Percentiles rank a stretch among this genome's conserved stretches.
Evolutionary conservation across 768 basidiomycete species (phyloP).

Genomic region (Suillus bovinus): DNA sequence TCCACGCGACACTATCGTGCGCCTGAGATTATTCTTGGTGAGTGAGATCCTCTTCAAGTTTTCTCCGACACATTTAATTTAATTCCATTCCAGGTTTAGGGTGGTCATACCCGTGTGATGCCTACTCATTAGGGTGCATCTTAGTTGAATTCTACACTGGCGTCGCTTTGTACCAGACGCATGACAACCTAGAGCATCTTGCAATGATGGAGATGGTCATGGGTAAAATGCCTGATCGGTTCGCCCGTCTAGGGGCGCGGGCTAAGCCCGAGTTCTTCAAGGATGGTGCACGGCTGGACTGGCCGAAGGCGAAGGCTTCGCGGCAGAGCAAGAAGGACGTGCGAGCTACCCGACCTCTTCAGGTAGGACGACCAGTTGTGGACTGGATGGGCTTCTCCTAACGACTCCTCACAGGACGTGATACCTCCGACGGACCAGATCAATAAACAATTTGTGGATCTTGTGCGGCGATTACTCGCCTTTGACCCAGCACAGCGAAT

Average conservation of each 20-base stretch:
- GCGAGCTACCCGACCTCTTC: slow-evolving; percentile 73
- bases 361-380: slow-evolving; percentile 48
- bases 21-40: slow-evolving; percentile 97
- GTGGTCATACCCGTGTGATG: slow-evolving; percentile 98
- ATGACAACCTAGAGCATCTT: slow-evolving; percentile 97
- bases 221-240: slow-evolving; percentile 94
- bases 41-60: slow-evolving; percentile 26
- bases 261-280: slow-evolving; percentile 95
- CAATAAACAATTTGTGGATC: slow-evolving; percentile 82
- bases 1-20: slow-evolving; percentile 98
- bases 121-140: slow-evolving; percentile 98
- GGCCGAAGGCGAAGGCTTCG: slow-evolving; percentile 86
- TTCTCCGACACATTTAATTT: slow-evolving; percentile 16
- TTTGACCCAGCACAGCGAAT: slow-evolving; percentile 91
- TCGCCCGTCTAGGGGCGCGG: slow-evolving; percentile 71
- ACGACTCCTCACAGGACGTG: slow-evolving; percentile 59
- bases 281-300: slow-evolving; percentile 81
- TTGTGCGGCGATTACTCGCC: slow-evolving; percentile 82
- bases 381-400: background rate
- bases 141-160: slow-evolving; percentile 99
- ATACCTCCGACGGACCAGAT: slow-evolving; percentile 74
- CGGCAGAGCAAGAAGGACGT: slow-evolving; percentile 95
- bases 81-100: slow-evolving; percentile 67
- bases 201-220: slow-evolving; percentile 99
- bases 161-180: slow-evolving; percentile 97